A percentile compares a stretch with the other conserved stretches of the same genome.
phyloP scores from a whole-genome alignment of 495 filamentous ascomycete species.

The Aspergillus egyptiacus region DNA sequence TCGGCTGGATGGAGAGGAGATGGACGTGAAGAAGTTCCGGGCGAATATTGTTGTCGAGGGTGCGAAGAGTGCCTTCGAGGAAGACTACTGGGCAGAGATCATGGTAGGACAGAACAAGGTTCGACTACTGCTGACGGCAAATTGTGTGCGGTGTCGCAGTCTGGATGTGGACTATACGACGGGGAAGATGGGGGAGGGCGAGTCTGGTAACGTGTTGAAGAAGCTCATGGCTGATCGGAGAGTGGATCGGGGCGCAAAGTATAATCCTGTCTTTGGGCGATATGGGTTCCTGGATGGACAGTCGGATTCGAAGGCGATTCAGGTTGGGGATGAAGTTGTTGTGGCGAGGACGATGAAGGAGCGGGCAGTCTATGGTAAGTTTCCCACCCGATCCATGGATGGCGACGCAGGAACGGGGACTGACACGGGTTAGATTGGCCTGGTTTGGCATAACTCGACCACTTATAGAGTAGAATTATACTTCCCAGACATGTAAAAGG shows the following conservation, averaged over 20 bases:
- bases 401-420: constrained; percentile 4
- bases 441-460: constrained; percentile 17
- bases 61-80: constrained; percentile 58
- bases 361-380: constrained; percentile 60
- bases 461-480: no score
- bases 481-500: no score
- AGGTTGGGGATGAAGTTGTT: constrained; percentile 64
- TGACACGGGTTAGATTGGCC: constrained; percentile 29
- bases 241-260: constrained; percentile 68
- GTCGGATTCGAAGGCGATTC: constrained; percentile 33
- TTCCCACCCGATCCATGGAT: not conserved
- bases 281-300: constrained; percentile 59
- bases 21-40: constrained; percentile 76
- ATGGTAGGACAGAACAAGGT: constrained; percentile 23
- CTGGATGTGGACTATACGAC: constrained; percentile 80
- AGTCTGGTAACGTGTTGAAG: constrained; percentile 65
- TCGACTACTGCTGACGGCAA: constrained; percentile 60
- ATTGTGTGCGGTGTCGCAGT: constrained; percentile 73
- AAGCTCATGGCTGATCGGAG: constrained; percentile 70
- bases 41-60: constrained; percentile 76
- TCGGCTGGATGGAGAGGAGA: constrained; percentile 51
- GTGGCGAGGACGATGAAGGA: constrained; percentile 54
- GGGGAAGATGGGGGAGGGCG: constrained; percentile 57
- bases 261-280: constrained; percentile 75
- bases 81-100: constrained; percentile 81